These are phyloP conservation scores for Magnolia sinica DNA, from an alignment of 164 flowering plant species.

Conservation along the genomic window DNA sequence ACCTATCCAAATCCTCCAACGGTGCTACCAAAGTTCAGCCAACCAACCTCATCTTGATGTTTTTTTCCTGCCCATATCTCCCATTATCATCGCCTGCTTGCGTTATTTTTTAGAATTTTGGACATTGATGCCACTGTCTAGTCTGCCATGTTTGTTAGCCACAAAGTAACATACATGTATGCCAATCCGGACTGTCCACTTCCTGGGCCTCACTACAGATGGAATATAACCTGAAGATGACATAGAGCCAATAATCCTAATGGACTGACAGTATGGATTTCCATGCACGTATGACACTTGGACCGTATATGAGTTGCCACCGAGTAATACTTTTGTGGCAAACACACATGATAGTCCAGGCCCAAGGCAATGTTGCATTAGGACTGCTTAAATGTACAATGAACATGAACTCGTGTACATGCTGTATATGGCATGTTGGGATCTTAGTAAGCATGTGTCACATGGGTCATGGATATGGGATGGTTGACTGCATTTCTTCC, in stretches of 20 bases:
- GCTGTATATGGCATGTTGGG: constrained; percentile 38
- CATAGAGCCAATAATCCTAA: not conserved
- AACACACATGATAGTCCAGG: no score
- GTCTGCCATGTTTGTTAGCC: not conserved
- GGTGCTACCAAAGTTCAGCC: not conserved
- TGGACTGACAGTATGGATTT: not conserved
- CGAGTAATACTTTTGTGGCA: not conserved
- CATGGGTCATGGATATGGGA: constrained; percentile 23
- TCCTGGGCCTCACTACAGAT: not conserved
- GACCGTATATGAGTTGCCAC: not conserved
- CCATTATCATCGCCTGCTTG: not conserved
- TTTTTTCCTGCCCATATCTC: not conserved
- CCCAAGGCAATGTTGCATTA: not conserved
- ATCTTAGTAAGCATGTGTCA: constrained; percentile 28
- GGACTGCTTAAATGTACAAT: not conserved
- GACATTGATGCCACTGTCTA: not conserved
- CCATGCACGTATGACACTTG: not conserved
- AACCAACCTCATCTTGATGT: constrained; percentile 4
- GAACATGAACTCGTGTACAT: not conserved
- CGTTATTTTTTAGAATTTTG: not conserved
- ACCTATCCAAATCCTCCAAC: constrained; percentile 1
- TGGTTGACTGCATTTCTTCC: constrained; percentile 22
- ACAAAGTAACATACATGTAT: not conserved
- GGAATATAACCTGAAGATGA: not conserved
- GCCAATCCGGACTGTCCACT: not conserved